Evolutionary conservation across 257 asterid genomes (phyloP).

Genomic region (Cruciata laevipes): DNA sequence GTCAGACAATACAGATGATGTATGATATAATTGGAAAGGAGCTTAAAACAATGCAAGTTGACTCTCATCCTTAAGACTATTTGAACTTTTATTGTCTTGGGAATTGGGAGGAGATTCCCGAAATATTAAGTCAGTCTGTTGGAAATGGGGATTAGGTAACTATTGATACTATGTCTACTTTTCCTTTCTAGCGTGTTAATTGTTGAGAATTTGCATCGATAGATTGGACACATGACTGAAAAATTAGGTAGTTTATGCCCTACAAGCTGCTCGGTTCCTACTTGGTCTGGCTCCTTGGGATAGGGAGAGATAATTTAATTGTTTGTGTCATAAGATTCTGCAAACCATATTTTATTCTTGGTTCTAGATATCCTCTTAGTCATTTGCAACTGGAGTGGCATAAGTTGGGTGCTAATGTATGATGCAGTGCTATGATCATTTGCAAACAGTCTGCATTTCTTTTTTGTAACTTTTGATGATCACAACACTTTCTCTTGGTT

Average conservation of each 20-base stretch:
- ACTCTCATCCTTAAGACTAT: conserved; percentile 67
- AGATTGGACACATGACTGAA: not conserved
- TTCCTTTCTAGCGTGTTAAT: not conserved
- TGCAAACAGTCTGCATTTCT: not conserved
- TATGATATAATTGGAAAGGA: conserved; percentile 62
- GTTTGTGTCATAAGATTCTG: not conserved
- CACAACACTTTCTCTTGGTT: conserved; percentile 1
- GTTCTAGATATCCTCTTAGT: not conserved
- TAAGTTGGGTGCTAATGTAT: not conserved
- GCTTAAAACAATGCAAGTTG: conserved; percentile 49
- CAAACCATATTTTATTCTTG: too few relatives aligned
- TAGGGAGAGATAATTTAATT: not conserved
- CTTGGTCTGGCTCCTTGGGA: not conserved
- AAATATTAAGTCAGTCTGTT: conserved; percentile 24
- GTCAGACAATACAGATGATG: conserved; percentile 82
- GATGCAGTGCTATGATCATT: not conserved
- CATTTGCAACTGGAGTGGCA: not conserved
- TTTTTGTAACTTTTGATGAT: not conserved
- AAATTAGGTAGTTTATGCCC: not conserved
- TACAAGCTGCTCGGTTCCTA: too few relatives aligned
- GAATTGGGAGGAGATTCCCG: conserved; percentile 54
- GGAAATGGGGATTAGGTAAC: conserved; percentile 60
- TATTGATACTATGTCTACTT: conserved; percentile 3
- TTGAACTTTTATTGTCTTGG: conserved; percentile 91
- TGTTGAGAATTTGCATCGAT: not conserved